Base-by-base conservation (phyloP, 805 yeast genomes). In the Teunomyces stri region DNA sequence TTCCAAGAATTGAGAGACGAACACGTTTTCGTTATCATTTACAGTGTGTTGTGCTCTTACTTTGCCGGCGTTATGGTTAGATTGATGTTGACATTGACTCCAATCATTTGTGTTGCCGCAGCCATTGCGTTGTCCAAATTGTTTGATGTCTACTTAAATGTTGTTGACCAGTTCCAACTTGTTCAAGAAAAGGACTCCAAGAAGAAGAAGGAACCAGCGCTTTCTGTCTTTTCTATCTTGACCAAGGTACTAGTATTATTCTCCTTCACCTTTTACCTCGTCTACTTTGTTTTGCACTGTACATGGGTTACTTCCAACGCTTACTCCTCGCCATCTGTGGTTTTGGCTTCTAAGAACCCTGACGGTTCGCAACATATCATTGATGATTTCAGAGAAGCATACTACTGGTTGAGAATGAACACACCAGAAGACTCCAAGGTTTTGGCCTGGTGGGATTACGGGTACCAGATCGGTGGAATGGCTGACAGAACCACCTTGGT, bases 371-470 rank as follows among this genome's bases (percentile, higher is more conserved):
- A 81, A 56, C 76, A 79, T 50, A 72, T 92, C 55, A 94, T 94
- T 61, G 99, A 94, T 68, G 99, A 94, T 69, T 94, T 85, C 76
- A 84, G 99, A 71, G 99, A 94, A 75, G 99, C 98, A 9, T 94
- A 94, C 74, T 94, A 92, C 68, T 94, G 99, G 99, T 76, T 94
- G 59, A 84, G 99, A 62, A 91, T 92, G 96, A 94, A 94, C 72
- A 94, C 99, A 0, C 83, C 87, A 3, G 97, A 94, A 65, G 98
- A 94, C 65, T 87, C 97, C 30, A 91, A 88, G 68, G 87, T 94
- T 51, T 89, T 95, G 86, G 85, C 97, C 9, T 94, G 99, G 99
- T 94, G 99, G 99, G 99, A 95, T 75, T 95, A 95, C 64, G 99
- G 99, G 46, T 94, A 94, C 70, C 99, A 94, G 75, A 94, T 94